These are phyloP conservation scores for Patellifolia procumbens DNA, from an alignment of 179 eudicot species.

Conservation along the genomic window DNA sequence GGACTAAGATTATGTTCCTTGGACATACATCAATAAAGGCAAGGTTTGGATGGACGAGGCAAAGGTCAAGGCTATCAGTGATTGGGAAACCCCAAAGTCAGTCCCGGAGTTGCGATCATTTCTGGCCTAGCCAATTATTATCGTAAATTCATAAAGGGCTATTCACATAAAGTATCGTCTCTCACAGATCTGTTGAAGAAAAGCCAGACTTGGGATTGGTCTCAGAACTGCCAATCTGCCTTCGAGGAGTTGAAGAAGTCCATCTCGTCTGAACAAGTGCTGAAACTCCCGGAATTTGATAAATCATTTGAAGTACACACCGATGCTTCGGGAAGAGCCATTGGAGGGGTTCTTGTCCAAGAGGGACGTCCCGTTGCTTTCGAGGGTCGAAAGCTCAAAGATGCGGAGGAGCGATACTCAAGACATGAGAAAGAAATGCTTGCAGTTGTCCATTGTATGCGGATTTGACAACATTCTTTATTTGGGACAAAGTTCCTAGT, in stretches of 20 bases:
- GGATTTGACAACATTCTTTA: conserved; percentile 7
- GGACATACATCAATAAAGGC: no score
- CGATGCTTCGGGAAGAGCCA: background rate
- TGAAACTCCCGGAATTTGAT: background rate
- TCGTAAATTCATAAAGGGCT: background rate
- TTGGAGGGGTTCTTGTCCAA: background rate
- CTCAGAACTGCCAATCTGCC: background rate
- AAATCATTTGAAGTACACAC: no score
- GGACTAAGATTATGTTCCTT: no score
- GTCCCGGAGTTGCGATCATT: background rate
- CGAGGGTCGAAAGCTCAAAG: background rate
- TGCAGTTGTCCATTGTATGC: background rate
- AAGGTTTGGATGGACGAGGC: background rate
- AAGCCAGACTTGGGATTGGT: background rate
- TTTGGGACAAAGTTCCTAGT: background rate
- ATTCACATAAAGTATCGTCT: background rate
- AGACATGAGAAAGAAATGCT: conserved; percentile 15
- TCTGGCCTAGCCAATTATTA: conserved; percentile 9
- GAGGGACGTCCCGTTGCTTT: background rate
- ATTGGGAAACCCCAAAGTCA: background rate
- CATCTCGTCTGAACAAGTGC: background rate
- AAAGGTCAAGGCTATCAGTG: background rate
- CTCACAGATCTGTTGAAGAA: conserved; percentile 11
- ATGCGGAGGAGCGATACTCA: background rate
- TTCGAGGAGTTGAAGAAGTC: background rate